Evolutionary conservation across 1,284 basidiomycete genomes (phyloP), one percentile per base, ranked within the genome.

Genomic region (Austroboletus olivaceoglutinosus): DNA sequence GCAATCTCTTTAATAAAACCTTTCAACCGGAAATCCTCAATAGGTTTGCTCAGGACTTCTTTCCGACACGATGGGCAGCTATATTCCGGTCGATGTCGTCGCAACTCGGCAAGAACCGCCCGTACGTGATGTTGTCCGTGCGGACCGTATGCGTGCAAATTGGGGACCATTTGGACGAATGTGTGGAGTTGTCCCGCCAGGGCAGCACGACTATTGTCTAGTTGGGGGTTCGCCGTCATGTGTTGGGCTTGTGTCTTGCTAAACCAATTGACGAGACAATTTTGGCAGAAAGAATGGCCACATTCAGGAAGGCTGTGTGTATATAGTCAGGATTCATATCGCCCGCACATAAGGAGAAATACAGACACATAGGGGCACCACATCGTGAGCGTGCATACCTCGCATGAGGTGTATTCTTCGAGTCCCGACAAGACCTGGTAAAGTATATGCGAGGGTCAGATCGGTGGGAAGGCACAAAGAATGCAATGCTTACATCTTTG

Each of bases 201-300:
- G 2, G 48, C 44, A 10, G 48, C 57, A 40, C 57, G 60, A 53
- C 51, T 68, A 56, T 62, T 50, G 48, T 75, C 65, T 59, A 80
- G 76, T 12, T 71, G 55, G 0, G 84, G 83, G 53, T 85, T 65
- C 3, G 62, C 53, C 9, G 64, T 56, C 57, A 80, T 70, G 57
- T 84, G 80, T 52, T 78, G 75, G 0, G 68, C 68, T 43, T 78
- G 75, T 0, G 69, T 75, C 9, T 77, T 76, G 51, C 67, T 69
- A 58, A 89, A 86, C 86, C 86, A 89, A 58, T 83, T 78, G 41
- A 75, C 70, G 8, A 89, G 70, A 57, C 86, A 89, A 8, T 62
- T 63, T 53, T 77, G 69, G 61, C 86, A 89, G 63, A 84, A 89
- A 0, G 78, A 77, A 67, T 89, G 86, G 7, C 86, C 86, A 49